Percentiles rank a stretch among this genome's conserved stretches.
These are phyloP conservation scores for Chlorella sp. DNA, from an alignment of 139 green algal genomes.

Conservation along the genomic window DNA sequence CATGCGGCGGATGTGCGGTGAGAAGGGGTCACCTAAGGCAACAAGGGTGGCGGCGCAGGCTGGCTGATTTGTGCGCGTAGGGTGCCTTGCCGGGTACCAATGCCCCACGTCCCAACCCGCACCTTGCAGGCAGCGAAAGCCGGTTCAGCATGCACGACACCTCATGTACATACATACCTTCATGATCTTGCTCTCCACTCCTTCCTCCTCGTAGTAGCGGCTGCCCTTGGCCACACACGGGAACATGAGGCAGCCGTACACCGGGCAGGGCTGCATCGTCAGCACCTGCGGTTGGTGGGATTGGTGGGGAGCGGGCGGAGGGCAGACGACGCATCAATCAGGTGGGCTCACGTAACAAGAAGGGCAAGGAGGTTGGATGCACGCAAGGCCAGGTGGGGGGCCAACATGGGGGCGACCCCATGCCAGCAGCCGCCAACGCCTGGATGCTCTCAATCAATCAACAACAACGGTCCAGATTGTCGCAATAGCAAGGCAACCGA, in stretches of 20 bases:
- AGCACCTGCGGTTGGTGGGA: background rate
- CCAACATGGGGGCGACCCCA: background rate
- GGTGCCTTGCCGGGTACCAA: too few relatives aligned
- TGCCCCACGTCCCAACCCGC: too few relatives aligned
- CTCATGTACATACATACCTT: conserved; percentile 34
- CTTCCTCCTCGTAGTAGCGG: conserved; percentile 40
- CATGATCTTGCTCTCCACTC: conserved; percentile 60
- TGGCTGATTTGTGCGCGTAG: too few relatives aligned
- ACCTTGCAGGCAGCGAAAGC: too few relatives aligned
- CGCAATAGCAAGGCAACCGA: too few relatives aligned
- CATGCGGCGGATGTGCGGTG: background rate
- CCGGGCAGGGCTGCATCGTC: background rate
- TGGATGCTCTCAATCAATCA: too few relatives aligned
- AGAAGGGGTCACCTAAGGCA: too few relatives aligned
- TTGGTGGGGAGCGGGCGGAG: background rate
- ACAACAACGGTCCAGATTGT: too few relatives aligned
- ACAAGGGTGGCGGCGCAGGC: too few relatives aligned
- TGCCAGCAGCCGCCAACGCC: background rate
- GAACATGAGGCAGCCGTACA: conserved; percentile 26
- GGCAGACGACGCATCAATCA: too few relatives aligned
- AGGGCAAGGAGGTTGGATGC: background rate
- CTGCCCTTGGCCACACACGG: conserved; percentile 45
- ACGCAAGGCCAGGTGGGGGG: background rate
- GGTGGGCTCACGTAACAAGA: background rate
- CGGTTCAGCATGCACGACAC: too few relatives aligned